These are phyloP conservation scores for Colletotrichum plurivorum DNA, from an alignment of 2,329 filamentous ascomycete species.

Conservation along the genomic window DNA sequence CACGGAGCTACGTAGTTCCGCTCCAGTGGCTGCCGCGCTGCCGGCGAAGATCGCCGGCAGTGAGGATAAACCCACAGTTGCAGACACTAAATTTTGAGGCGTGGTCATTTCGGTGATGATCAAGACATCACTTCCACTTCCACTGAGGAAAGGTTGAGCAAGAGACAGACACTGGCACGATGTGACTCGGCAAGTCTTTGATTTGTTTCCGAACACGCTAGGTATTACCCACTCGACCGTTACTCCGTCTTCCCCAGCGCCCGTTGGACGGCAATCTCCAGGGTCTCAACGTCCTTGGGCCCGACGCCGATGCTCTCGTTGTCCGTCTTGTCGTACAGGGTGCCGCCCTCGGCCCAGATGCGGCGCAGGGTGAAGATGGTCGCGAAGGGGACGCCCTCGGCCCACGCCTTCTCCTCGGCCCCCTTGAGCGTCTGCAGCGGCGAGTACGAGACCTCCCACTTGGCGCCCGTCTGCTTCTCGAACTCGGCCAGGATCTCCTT, in stretches of 20 bases:
- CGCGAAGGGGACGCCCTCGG: conserved; percentile 63
- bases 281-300: conserved; percentile 64
- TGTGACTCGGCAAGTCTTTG: background rate
- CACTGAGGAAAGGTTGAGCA: too few species aligned
- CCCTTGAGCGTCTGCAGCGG: conserved; percentile 67
- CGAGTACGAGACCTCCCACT: conserved; percentile 69
- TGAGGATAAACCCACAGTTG: too few species aligned
- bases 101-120: too few species aligned
- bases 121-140: background rate
- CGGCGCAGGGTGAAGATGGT: conserved; percentile 73
- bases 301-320: conserved; percentile 70
- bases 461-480: conserved; percentile 72
- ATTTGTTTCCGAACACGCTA: background rate
- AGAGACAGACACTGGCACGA: background rate
- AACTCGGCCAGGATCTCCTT: conserved; percentile 76
- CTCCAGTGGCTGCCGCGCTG: too few species aligned
- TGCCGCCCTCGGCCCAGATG: conserved; percentile 82
- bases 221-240: background rate
- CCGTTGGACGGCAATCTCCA: conserved; percentile 52
- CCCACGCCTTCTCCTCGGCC: conserved; percentile 73
- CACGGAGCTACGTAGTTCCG: too few species aligned
- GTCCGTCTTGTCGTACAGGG: conserved; percentile 77
- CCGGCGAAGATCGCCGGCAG: too few species aligned
- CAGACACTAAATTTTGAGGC: too few species aligned
- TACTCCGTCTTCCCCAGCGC: conserved; percentile 21